Evolutionary conservation across 73 alveolate species (phyloP), one percentile per base, ranked within the genome.

Genomic region (Tetrahymena borealis): DNA sequence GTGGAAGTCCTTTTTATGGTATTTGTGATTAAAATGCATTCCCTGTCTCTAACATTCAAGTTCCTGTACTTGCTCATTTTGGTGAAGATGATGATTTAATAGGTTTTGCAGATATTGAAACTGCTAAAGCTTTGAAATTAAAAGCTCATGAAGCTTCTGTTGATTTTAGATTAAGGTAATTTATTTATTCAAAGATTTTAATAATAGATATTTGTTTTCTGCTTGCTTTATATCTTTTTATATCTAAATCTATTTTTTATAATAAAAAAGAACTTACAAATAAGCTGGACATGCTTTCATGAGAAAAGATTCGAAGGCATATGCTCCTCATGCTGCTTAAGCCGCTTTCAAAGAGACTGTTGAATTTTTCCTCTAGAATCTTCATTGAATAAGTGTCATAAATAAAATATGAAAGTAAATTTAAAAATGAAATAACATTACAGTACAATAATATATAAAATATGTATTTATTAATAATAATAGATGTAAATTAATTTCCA

Each of bases 1-100:
- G 93, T 24, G 95, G 93, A 39, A 92, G 93, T 20, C 95, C 95
- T 78, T 93, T 90, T 90, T 93, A 93, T 93, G 95, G 94, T 13
- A 41, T 93, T 11, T 43, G 91, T 28, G 95, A 93, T 39, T 36
- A 78, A 39, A 35, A 12, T 35, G n/a, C 60, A 90, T 79, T 41
- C 78, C 77, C 91, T 42, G 39, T 93, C 28, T 11, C 78, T 13
- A 93, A 93, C 18, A 91, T 42, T 11, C 33, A 39, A 36, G 93
- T 91, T 33, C 95, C 95, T 13, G 91, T 92, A 7, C 91, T 85
- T 12, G 95, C 91, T 7, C 91, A 93, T 33, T 93, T 93, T 37
- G 95, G 94, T 13, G 94, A 85, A 32, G 91, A 93, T 38, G 95
- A 93, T 43, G 38, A 32, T 31, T n/a, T 43, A 33, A 38, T 40